Evolutionary conservation across 805 yeast species (phyloP), one percentile per base, ranked within the genome.

Genomic region (Starmera dryadoides): DNA sequence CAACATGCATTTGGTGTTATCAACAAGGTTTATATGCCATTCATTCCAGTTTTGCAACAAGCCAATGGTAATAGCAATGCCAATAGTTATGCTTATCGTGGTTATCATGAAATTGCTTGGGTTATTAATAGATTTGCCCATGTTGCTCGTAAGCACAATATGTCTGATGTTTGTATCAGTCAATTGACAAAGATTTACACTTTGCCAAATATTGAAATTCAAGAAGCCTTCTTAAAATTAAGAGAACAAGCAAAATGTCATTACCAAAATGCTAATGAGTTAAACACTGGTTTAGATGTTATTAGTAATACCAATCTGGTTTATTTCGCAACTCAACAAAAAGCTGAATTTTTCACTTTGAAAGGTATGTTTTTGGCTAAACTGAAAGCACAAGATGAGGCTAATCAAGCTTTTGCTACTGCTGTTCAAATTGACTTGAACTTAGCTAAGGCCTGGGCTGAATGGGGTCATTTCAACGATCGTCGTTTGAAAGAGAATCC

Each of bases 41-140:
- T 94, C 53, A 83, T 89, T 44, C 95, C 96, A 1, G 78, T 86
- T 2, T 57, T 86, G 28, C 96, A 86, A 51, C 87, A 83, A 43
- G 68, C 72, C 2, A 76, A 79, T 33, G 80, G 81, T 15, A 73
- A 65, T 48, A 79, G 80, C 35, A 81, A 79, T 49, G 85, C 86
- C 23, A 86, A 87, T 56, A 88, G 97, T 1, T 89, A 88, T 55
- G 98, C 96, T 1, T 94, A 91, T 62, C 73, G 98, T 47, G 99
- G 99, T 1, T 93, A 86, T 63, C 99, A 93, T 59, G 99, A 93
- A 62, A 87, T 91, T 59, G 98, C 98, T 0, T 94, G 98, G 97
- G 96, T 93, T 7, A 91, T 93, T 53, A 93, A 93, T 62, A 67
- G 98, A 38, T 93, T 93, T 68, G 98, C 99, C 0, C 98, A 93